Evolutionary conservation across 2,329 filamentous ascomycete species (phyloP), one percentile per base, ranked within the genome.

Genomic region (Ophiocordyceps camponoti-leonardi): DNA sequence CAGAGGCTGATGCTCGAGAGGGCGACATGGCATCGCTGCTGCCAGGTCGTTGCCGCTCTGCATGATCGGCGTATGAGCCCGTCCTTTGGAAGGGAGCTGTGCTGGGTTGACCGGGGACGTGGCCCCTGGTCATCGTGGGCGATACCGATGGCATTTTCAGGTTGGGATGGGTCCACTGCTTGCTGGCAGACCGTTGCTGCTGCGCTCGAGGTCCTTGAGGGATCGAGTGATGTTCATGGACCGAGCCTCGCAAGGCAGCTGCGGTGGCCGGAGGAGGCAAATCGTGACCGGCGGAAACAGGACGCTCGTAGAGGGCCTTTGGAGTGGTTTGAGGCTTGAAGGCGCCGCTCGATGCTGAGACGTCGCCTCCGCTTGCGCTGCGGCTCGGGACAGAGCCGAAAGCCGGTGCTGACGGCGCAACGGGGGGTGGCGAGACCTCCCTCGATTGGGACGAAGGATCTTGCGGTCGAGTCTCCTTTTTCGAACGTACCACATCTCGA

Each of bases 121-220:
- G 69, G 1, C 71, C 68, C 46, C 72, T 63, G 51, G 65, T 67
- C 28, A 66, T 54, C 49, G 72, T 73, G 2, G 73, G 72, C 2
- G 71, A 75, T 18, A 73, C 70, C 2, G 71, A 67, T 0, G 61
- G 58, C 47, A 71, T 71, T 55, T 69, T 74, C 5, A 72, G 52
- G 26, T 66, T 68, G 4, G 72, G 70, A 44, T 75, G 75, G 47
- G 74, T 71, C 74, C 74, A 78, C 56, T 77, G 73, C 52, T 75
- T 76, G 54, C 72, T 76, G 0, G 71, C 72, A 16, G 70, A 67
- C 7, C 72, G 67, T 48, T 63, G 63, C 47, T 67, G 69, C 48
- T 74, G 72, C 16, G 68, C 67, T 33, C 73, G 68, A 31, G 73
- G 73, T 11, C 72, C 73, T 3, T 71, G 63, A 3, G 73, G 72